These are phyloP conservation scores for Hypoxylon sp. DNA, from an alignment of 2,329 filamentous ascomycete genomes.

Conservation along the genomic window DNA sequence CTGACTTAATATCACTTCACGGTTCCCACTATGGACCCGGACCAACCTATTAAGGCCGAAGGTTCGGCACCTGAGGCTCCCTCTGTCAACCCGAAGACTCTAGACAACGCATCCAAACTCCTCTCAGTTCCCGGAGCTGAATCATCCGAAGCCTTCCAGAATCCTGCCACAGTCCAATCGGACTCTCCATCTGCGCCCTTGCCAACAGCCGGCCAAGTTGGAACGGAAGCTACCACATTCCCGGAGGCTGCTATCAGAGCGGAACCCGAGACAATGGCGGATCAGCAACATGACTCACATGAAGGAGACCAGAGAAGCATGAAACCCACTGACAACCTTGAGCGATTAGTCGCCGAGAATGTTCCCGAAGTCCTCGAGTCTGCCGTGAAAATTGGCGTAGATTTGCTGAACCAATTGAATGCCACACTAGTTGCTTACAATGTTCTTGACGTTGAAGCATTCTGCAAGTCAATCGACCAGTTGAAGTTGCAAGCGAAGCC, in stretches of 20 bases:
- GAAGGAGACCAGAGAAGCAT: neutral
- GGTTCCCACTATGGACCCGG: neutral
- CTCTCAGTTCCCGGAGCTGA: neutral
- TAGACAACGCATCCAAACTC: neutral
- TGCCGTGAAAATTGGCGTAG: constrained; percentile 37
- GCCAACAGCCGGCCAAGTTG: neutral
- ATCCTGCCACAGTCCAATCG: neutral
- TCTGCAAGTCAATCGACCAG: constrained; percentile 57
- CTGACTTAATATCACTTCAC: neutral
- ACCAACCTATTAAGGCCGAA: neutral
- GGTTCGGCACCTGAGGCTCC: neutral
- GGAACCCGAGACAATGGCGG: neutral
- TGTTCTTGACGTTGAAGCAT: constrained; percentile 44
- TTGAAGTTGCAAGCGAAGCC: constrained; percentile 55
- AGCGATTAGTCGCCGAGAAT: constrained; percentile 33
- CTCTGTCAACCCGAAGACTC: neutral
- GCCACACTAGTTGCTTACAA: constrained; percentile 16
- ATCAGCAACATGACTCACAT: neutral
- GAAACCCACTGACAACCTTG: constrained; percentile 25
- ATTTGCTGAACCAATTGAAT: constrained; percentile 40
- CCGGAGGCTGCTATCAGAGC: neutral
- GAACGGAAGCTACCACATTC: neutral
- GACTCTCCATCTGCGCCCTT: neutral
- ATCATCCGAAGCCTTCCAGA: neutral
- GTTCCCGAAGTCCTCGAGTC: constrained; percentile 41